These are phyloP conservation scores for Tylopilus balloui DNA, from an alignment of 768 basidiomycete species.

Conservation along the genomic window DNA sequence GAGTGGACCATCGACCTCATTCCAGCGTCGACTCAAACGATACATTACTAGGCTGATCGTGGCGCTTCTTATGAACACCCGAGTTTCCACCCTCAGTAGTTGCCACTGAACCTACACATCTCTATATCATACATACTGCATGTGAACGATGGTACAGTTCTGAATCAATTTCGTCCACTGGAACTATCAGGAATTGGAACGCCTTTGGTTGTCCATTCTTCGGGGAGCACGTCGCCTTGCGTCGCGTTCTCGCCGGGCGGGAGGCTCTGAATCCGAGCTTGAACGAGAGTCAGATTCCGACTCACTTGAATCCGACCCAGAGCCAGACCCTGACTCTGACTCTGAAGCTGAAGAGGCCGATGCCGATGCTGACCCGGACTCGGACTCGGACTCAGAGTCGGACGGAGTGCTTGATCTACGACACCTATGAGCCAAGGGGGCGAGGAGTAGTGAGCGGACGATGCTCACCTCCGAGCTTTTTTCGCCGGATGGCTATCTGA, in stretches of 20 bases:
- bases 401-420: constrained; percentile 33
- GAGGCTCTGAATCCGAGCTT: constrained; percentile 41
- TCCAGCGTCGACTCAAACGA: not conserved
- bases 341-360: constrained; percentile 16
- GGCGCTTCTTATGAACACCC: constrained; percentile 88
- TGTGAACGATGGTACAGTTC: constrained; percentile 5
- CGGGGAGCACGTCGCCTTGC: constrained; percentile 38
- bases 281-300: constrained; percentile 39
- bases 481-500: constrained; percentile 32
- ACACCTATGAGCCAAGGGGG: not conserved
- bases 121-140: constrained; percentile 13
- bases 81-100: constrained; percentile 42
- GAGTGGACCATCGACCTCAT: constrained; percentile 23
- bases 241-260: constrained; percentile 42
- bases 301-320: constrained; percentile 41
- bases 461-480: constrained; percentile 38
- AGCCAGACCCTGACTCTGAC: constrained; percentile 28
- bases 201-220: constrained; percentile 18
- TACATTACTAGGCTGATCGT: constrained; percentile 63
- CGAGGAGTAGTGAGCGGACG: constrained; percentile 16
- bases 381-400: constrained; percentile 12
- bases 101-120: constrained; percentile 17
- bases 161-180: constrained; percentile 13
- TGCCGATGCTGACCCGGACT: not conserved
- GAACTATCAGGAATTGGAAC: constrained; percentile 17